Base-by-base conservation (phyloP, 352 stramenopile genomes). In the Pythium scleroteichum region DNA sequence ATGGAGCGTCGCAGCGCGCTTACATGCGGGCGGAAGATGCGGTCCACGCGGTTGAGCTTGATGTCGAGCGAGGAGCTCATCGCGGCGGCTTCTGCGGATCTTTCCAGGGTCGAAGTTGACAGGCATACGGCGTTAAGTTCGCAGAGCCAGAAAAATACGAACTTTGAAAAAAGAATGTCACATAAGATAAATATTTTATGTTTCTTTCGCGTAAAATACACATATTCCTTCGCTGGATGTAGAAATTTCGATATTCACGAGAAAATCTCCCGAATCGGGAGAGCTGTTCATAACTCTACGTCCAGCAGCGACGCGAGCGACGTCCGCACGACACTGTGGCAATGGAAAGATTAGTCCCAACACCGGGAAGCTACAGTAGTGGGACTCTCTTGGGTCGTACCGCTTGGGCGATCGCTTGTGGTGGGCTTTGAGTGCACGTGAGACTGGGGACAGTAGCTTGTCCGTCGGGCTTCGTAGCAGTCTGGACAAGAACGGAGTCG, bases 1-100 rank as follows among this genome's bases (percentile, higher is more conserved):
- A 16, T 7, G 19, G 29, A 16, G 23, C 2, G 33, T 19, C 20
- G 2, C 6, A 53, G 41, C 33, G 9, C 17, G 59, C 67, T 45
- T 57, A 92, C 85, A 87, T 94, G 74, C 17, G 85, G 85, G 33
- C 77, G 83, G 73, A 90, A 95, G 71, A 93, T 89, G 72, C 83
- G 85, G 64, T 93, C 81, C 47, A 95, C 78, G 59, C 85, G 85
- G 60, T 90, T 89, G 53, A 95, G 76, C 60, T 90, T 92, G 56
- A 95, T 76, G 68, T 92, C 83, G 10, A 95, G 68, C 23, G 85
- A 89, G 16, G 85, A 95, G 71, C 79, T 85, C 83, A 92, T 92
- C 33, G 24, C 8, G 22, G 27, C 19, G 12, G 13, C 22, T 56
- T 46, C 50, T 4, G 17, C 22, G 51, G 51, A 58, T 48, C 39